Evolutionary conservation across 2,329 filamentous ascomycete genomes (phyloP).

Genomic region (Nigrospora oryzae): DNA sequence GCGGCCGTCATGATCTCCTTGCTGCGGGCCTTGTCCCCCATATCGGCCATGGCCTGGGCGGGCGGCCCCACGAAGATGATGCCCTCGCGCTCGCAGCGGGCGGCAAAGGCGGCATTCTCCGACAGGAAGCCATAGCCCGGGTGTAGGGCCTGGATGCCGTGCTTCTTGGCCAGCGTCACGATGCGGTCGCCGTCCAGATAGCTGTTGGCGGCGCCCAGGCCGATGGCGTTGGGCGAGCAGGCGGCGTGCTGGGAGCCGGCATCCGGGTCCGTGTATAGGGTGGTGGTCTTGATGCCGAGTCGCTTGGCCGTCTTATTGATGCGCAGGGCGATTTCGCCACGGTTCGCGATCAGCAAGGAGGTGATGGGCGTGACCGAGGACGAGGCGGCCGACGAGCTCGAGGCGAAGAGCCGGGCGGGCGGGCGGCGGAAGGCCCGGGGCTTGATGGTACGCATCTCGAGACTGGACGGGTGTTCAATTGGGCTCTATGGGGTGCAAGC

Average conservation of each 20-base stretch:
- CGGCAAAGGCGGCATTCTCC: conserved; percentile 87
- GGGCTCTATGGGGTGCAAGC: too few relatives aligned
- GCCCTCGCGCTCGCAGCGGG: conserved; percentile 79
- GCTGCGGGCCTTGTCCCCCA: conserved; percentile 58
- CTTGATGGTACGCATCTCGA: conserved; percentile 45
- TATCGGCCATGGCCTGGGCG: conserved; percentile 66
- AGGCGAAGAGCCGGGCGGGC: conserved; percentile 22
- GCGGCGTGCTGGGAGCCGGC: conserved; percentile 80
- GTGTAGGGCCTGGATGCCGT: conserved; percentile 85
- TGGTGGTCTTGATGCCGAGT: conserved; percentile 87
- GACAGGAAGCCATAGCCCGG: conserved; percentile 94
- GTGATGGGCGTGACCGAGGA: conserved; percentile 43
- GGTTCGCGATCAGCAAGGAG: conserved; percentile 90
- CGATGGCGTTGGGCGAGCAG: conserved; percentile 74
- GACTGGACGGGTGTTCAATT: too few relatives aligned
- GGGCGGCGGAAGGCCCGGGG: conserved; percentile 39
- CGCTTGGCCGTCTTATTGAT: conserved; percentile 82
- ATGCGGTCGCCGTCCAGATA: conserved; percentile 94
- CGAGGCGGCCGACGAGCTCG: conserved; percentile 18
- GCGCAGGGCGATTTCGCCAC: conserved; percentile 91
- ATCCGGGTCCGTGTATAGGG: conserved; percentile 91
- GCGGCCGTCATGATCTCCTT: conserved; percentile 96
- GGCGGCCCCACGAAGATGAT: conserved; percentile 93
- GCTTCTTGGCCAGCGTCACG: conserved; percentile 75
- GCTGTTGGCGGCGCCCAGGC: conserved; percentile 72